Evolutionary conservation across 352 stramenopile species (phyloP).

Genomic region (Elongisporangium anandrum): DNA sequence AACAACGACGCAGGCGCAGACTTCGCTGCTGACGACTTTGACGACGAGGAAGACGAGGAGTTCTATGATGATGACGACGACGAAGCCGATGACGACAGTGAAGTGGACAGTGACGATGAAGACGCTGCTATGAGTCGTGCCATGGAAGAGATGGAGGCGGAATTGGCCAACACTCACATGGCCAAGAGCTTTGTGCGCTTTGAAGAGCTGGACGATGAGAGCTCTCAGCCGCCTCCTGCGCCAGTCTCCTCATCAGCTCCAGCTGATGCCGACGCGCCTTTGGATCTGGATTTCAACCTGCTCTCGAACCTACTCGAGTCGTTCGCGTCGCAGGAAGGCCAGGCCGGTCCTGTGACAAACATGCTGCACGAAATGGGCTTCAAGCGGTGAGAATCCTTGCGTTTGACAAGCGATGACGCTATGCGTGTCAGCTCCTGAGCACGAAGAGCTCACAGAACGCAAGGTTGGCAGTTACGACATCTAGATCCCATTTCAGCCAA

Average conservation of each 20-base stretch:
- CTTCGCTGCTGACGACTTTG: slow-evolving; percentile 9
- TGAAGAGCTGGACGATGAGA: slow-evolving; percentile 10
- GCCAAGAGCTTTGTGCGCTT: slow-evolving; percentile 49
- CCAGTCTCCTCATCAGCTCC: background rate
- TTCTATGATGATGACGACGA: slow-evolving; percentile 24
- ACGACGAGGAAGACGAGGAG: slow-evolving; percentile 19
- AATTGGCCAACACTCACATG: slow-evolving; percentile 50
- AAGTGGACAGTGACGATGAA: slow-evolving; percentile 18
- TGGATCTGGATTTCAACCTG: slow-evolving; percentile 82
- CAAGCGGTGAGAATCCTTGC: background rate
- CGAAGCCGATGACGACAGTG: slow-evolving; percentile 21
- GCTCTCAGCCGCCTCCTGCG: background rate
- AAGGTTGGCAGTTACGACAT: background rate
- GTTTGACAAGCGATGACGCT: background rate
- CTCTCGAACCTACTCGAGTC: slow-evolving; percentile 80
- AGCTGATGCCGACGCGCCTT: slow-evolving; percentile 11
- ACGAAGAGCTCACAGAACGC: background rate
- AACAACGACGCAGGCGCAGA: slow-evolving; percentile 16
- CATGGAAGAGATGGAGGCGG: slow-evolving; percentile 77
- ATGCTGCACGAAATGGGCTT: slow-evolving; percentile 66
- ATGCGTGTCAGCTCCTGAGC: background rate
- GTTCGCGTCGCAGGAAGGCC: slow-evolving; percentile 70
- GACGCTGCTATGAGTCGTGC: slow-evolving; percentile 40
- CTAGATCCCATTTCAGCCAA: background rate
- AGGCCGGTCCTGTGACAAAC: slow-evolving; percentile 66